Conservation (phyloP, 1,284 basidiomycete species). For the Naganishia cerealis region DNA sequence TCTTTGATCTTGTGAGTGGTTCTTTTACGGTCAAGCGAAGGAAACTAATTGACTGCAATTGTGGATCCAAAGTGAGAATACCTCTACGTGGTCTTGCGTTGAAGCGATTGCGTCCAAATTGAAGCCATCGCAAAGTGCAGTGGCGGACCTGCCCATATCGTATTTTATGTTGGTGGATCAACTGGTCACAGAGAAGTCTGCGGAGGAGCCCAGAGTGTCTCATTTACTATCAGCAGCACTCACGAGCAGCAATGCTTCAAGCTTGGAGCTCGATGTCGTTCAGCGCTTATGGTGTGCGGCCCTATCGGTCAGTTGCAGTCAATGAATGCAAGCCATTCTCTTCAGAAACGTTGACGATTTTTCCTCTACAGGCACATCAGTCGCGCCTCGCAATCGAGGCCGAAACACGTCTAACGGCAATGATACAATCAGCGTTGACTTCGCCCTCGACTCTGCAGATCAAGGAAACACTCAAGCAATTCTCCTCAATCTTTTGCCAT, state of each 20-base stretch:
- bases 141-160: background rate
- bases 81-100: conserved; percentile 6
- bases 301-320: background rate
- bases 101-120: background rate
- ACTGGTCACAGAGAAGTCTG: background rate
- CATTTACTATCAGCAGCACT: conserved; percentile 13
- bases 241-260: background rate
- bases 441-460: background rate
- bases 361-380: background rate
- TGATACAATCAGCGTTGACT: background rate
- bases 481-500: conserved; percentile 2
- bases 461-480: background rate
- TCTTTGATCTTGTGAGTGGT: conserved; percentile 12
- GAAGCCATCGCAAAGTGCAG: background rate
- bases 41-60: background rate
- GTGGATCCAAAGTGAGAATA: background rate
- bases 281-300: conserved; percentile 11
- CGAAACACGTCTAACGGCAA: background rate
- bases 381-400: conserved; percentile 3
- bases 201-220: background rate
- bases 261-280: background rate
- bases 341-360: background rate
- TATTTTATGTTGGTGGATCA: conserved; percentile 7
- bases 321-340: background rate
- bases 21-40: background rate